Evolutionary conservation across 495 filamentous ascomycete genomes (phyloP).

Genomic region (Penicillium canescens): DNA sequence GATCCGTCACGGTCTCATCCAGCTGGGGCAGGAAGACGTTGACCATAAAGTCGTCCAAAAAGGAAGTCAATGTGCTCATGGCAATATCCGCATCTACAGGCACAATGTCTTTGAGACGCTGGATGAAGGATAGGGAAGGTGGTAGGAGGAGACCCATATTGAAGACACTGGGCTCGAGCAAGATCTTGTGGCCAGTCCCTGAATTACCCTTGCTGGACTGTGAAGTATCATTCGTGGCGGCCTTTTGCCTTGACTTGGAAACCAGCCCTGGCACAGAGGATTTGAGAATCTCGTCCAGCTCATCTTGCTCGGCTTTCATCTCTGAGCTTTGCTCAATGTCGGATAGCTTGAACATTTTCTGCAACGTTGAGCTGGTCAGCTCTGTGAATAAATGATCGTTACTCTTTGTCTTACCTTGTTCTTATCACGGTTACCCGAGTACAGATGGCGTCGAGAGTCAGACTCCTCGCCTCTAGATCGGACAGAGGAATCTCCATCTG

Average conservation of each 20-base stretch:
- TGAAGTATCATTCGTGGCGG: slow-evolving; percentile 34
- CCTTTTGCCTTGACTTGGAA: slow-evolving; percentile 63
- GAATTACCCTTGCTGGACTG: slow-evolving; percentile 47
- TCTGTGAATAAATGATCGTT: background rate
- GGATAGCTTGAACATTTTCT: slow-evolving; percentile 86
- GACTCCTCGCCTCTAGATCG: slow-evolving; percentile 47
- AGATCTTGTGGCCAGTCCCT: slow-evolving; percentile 76
- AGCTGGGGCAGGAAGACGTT: slow-evolving; percentile 97
- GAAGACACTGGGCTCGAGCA: slow-evolving; percentile 95
- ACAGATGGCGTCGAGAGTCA: slow-evolving; percentile 56
- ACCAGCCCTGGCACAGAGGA: slow-evolving; percentile 91
- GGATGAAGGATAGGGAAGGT: slow-evolving; percentile 90
- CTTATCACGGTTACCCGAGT: slow-evolving; percentile 65
- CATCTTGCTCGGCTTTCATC: slow-evolving; percentile 78
- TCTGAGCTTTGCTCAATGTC: slow-evolving; percentile 78
- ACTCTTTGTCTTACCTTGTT: slow-evolving; percentile 47
- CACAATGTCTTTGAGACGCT: slow-evolving; percentile 87
- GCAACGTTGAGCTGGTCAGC: slow-evolving; percentile 2
- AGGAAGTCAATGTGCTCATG: slow-evolving; percentile 85
- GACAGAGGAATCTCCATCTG: slow-evolving; percentile 71
- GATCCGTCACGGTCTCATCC: slow-evolving; percentile 90
- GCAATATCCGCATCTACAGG: slow-evolving; percentile 81
- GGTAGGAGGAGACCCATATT: slow-evolving; percentile 95
- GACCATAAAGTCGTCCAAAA: slow-evolving; percentile 96
- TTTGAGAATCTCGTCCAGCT: slow-evolving; percentile 85